Percentiles rank a stretch among this genome's conserved stretches.
phyloP scores from a whole-genome alignment of 2,329 filamentous ascomycete genomes.

The Endothia cerciana region DNA sequence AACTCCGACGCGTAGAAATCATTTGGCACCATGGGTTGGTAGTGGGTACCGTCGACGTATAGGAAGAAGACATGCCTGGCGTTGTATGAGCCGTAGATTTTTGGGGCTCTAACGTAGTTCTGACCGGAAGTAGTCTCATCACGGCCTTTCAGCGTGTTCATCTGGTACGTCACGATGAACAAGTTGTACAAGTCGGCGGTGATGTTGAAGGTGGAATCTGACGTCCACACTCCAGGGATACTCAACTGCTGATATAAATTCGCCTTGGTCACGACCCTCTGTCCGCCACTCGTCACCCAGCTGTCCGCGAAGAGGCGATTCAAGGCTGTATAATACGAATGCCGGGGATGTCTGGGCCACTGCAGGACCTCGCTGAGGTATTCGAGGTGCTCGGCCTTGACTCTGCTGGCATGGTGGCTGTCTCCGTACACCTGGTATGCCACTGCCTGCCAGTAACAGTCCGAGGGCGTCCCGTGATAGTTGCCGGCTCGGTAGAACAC shows the following conservation, averaged over 20 bases:
- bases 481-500: conserved; percentile 37
- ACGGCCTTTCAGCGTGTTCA: background rate
- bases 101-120: background rate
- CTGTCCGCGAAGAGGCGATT: conserved; percentile 34
- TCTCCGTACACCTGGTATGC: conserved; percentile 37
- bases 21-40: conserved; percentile 40
- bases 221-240: conserved; percentile 37
- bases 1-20: conserved; percentile 39
- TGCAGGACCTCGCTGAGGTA: conserved; percentile 36
- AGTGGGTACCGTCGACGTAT: conserved; percentile 35
- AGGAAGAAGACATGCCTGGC: conserved; percentile 40
- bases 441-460: conserved; percentile 41
- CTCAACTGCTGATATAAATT: conserved; percentile 40
- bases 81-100: conserved; percentile 39
- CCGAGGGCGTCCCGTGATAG: conserved; percentile 25
- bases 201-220: conserved; percentile 37
- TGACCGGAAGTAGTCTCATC: background rate
- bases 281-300: background rate
- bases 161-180: conserved; percentile 36
- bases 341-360: conserved; percentile 34
- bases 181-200: conserved; percentile 42
- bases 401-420: conserved; percentile 33
- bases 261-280: conserved; percentile 5
- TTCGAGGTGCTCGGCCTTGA: conserved; percentile 41
- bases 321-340: conserved; percentile 32